Evolutionary conservation across 352 stramenopile genomes (phyloP).

Genomic region (Phytophthora sp.): DNA sequence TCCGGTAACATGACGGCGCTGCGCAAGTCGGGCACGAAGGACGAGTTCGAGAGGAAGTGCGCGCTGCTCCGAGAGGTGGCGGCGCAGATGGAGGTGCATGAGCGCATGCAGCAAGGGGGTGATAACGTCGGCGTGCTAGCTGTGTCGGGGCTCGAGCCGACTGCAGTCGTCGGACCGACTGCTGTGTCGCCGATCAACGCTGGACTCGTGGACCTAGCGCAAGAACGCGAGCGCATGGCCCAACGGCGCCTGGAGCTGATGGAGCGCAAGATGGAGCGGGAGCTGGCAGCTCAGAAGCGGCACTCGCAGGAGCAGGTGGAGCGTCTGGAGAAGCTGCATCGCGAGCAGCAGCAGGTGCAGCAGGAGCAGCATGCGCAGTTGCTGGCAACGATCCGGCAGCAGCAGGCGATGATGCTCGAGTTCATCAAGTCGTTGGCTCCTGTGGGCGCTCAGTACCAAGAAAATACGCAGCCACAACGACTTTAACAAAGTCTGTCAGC

Average conservation of each 20-base stretch:
- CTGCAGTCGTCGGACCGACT: too few species aligned
- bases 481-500: too few species aligned
- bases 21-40: constrained; percentile 30
- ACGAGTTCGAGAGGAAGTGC: constrained; percentile 29
- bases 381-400: constrained; percentile 33
- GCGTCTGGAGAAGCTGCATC: constrained; percentile 24
- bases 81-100: constrained; percentile 4
- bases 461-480: too few species aligned
- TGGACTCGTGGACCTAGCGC: neutral
- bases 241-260: constrained; percentile 30
- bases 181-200: neutral
- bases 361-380: constrained; percentile 31
- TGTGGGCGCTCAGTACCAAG: too few species aligned
- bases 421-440: constrained; percentile 27
- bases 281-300: constrained; percentile 30
- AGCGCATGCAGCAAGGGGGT: neutral
- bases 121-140: neutral
- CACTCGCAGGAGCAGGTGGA: constrained; percentile 35
- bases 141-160: too few species aligned
- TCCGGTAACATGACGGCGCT: constrained; percentile 25
- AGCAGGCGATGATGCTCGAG: constrained; percentile 35
- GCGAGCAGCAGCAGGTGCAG: constrained; percentile 26
- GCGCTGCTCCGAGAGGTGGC: constrained; percentile 21
- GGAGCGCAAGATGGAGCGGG: constrained; percentile 33
- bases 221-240: constrained; percentile 15